Evolutionary conservation across 192 early-diverging fungal species (phyloP), one percentile per base, ranked within the genome.

Genomic region (Geosiphon pyriformis): DNA sequence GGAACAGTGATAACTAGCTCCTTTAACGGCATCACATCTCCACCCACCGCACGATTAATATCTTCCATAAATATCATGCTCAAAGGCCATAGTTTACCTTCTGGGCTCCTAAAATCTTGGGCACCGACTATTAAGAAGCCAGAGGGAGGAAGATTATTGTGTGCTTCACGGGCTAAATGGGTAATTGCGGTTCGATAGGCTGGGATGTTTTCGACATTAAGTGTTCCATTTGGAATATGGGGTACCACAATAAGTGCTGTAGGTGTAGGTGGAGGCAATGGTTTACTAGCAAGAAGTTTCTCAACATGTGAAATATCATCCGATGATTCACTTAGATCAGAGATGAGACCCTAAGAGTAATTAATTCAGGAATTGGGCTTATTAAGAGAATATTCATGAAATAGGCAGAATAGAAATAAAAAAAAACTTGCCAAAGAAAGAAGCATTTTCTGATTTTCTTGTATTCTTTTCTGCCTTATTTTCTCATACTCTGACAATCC

Each of bases 311-410:
- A 80, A 25, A 81, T 76, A 69, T 92, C 90, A 29, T 81, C 85
- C n/a, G 84, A 85, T 47, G 86, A 83, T 60, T 92, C 89, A 71
- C 88, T 86, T 35, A 95, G 69, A 30, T 92, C 91, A 4, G 91
- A 92, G 10, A 91, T 84, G 10, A 94, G 72, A 0, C 92, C 92
- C 79, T 83, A 30, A 26, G n/a, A n/a, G n/a, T n/a, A n/a, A n/a
- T n/a, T n/a, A n/a, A n/a, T n/a, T n/a, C n/a, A n/a, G n/a, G n/a
- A n/a, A n/a, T 27, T 46, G 6, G 6, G 6, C 17, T 46, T 46
- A 10, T 46, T 46, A 10, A 10, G 57, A 23, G 32, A 22, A 25
- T 20, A 23, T 29, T 29, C 53, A 59, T 49, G 11, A 51, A n/a
- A 26, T 22, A 33, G 63, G 34, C 32, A 63, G 17, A 50, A 11